Base-by-base conservation (phyloP, 2,329 filamentous ascomycete genomes). In the Apiospora phragmitis region DNA sequence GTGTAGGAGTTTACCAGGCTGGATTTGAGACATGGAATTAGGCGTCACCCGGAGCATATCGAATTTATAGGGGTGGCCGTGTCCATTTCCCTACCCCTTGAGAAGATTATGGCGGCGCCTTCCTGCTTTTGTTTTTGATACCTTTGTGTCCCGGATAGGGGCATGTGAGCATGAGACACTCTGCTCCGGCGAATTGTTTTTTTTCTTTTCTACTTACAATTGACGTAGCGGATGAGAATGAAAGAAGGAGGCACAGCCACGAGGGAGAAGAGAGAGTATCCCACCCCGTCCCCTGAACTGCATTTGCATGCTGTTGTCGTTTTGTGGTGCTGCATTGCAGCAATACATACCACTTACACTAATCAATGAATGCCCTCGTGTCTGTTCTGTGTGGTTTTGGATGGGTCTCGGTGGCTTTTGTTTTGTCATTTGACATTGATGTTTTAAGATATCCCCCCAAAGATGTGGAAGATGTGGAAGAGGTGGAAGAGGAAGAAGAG, bases 21-120 rank as follows among this genome's bases (percentile, higher is more conserved):
- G 32, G 42, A 47, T 45, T 45, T 47, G 65, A 47, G 42, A 47
- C 42, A 67, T 67, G 26, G 26, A 32, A 12, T n/a, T 32, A 4
- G 65, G 65, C 65, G 65, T 67, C 65, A 67, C 26, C 65, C 26
- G 65, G 65, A 67, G 55, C 65, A 67, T 67, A 67, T 67, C 29
- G 65, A 67, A 35, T 45, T 45, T 29, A 67, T 47, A 47, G 12
- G 65, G 42, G 65, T 47, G 65, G 65, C 65, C 16, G 32, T 62
- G 16, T 47, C 45, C 65, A 47, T 35, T 47, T 38, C 38, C 38
- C 55, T 62, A 32, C 55, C 55, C 55, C 21, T 62, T 12, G 55
- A 26, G 42, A 42, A 47, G 29, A 47, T 45, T 43, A 47, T 35
- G n/a, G 45, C 42, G 65, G 65, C 42, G 42, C 65, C 32, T 67